Percentiles rank a stretch among this genome's conserved stretches.
Conservation (phyloP, 2,329 filamentous ascomycete genomes). For the Fusarium sp. region DNA sequence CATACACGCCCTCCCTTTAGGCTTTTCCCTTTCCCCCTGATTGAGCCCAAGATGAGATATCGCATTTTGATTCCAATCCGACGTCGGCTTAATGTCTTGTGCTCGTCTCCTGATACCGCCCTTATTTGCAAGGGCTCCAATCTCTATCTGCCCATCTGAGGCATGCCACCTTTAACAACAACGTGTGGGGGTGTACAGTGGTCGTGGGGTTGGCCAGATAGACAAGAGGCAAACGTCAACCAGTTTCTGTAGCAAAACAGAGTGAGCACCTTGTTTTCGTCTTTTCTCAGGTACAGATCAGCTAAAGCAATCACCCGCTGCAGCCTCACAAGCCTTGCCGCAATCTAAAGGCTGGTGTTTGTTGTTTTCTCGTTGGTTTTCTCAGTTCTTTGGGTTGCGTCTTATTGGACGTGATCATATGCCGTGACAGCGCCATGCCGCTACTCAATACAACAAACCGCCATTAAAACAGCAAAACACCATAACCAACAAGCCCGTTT, state of each 20-base stretch:
- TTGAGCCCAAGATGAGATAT: slow-evolving; percentile 12
- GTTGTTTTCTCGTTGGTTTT: slow-evolving; percentile 39
- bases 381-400: slow-evolving; percentile 13
- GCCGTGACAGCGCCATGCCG: slow-evolving; percentile 31
- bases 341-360: not conserved
- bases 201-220: slow-evolving; percentile 24
- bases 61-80: slow-evolving; percentile 7
- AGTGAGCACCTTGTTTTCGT: slow-evolving; percentile 8
- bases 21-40: not conserved
- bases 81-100: slow-evolving; percentile 11
- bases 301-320: slow-evolving; percentile 23
- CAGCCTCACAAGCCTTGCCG: slow-evolving; percentile 25
- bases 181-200: slow-evolving; percentile 31
- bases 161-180: slow-evolving; percentile 32
- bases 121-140: slow-evolving; percentile 6
- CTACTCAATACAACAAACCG: slow-evolving; percentile 18
- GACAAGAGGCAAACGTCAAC: slow-evolving; percentile 7
- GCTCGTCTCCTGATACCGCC: slow-evolving; percentile 27
- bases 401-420: slow-evolving; percentile 21
- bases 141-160: slow-evolving; percentile 26
- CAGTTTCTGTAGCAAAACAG: not conserved
- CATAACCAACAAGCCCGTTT: slow-evolving; percentile 10
- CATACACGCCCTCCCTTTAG: slow-evolving; percentile 15
- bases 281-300: slow-evolving; percentile 23
- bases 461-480: slow-evolving; percentile 9